Evolutionary conservation across 345 rosid species (phyloP).

Genomic region (Pugionium dolabratum): DNA sequence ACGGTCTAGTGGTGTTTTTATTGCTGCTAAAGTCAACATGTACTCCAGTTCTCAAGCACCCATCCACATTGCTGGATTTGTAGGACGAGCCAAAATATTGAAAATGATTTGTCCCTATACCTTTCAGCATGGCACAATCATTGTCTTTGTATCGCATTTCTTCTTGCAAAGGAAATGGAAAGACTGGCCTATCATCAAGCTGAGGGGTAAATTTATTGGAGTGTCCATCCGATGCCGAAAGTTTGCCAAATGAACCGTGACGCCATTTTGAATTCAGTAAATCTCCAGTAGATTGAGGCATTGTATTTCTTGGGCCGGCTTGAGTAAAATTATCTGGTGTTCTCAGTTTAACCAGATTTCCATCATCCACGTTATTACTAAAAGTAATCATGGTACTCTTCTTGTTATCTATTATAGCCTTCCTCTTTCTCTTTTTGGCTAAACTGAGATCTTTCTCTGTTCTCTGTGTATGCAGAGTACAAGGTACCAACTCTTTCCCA

Average conservation of each 20-base stretch:
- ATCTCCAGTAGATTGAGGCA: constrained; percentile 41
- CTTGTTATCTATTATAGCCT: constrained; percentile 40
- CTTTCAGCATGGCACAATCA: constrained; percentile 40
- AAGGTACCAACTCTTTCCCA: constrained; percentile 40
- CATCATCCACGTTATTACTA: constrained; percentile 41
- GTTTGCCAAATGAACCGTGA: constrained; percentile 47
- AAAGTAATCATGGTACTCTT: constrained; percentile 38
- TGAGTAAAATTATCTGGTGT: constrained; percentile 37
- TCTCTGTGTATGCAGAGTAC: constrained; percentile 45
- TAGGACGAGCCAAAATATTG: constrained; percentile 39
- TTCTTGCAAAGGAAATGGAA: constrained; percentile 41
- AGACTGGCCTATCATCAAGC: constrained; percentile 30
- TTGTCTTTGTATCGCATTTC: constrained; percentile 21
- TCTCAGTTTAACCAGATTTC: constrained; percentile 38
- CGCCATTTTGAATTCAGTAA: constrained; percentile 45
- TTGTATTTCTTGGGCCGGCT: constrained; percentile 30
- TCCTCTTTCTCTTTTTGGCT: constrained; percentile 55
- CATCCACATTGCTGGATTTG: constrained; percentile 36
- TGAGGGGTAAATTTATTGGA: constrained; percentile 35
- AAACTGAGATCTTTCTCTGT: constrained; percentile 43
- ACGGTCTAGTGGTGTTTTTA: constrained; percentile 25
- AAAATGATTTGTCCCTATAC: constrained; percentile 36
- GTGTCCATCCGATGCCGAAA: constrained; percentile 35
- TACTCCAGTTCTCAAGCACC: constrained; percentile 34
- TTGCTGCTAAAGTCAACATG: constrained; percentile 38